Percentiles rank a stretch among this genome's conserved stretches.
Evolutionary conservation across 164 flowering plant species (phyloP).

Genomic region (Cinnamomum chago): DNA sequence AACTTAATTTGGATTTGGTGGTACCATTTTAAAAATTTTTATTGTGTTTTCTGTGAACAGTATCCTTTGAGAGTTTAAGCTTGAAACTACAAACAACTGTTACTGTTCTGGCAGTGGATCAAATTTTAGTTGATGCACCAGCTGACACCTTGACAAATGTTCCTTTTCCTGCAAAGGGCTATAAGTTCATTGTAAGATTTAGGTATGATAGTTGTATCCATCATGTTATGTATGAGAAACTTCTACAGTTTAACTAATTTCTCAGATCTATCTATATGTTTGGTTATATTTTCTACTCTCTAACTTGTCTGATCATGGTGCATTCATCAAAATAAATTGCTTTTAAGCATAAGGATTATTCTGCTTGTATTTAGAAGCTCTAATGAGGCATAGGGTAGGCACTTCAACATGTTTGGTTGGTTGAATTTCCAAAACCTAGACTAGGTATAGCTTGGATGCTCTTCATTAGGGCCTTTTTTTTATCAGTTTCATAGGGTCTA

Average conservation of each 20-base stretch:
- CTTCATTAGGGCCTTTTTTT: too few species aligned
- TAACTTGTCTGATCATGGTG: too few species aligned
- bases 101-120: conserved; percentile 40
- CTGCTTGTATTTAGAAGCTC: too few species aligned
- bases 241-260: not conserved
- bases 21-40: not conserved
- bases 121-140: conserved; percentile 56
- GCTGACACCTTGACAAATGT: conserved; percentile 61
- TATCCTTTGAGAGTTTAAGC: conserved; percentile 38
- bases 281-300: too few species aligned
- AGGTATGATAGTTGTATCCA: conserved; percentile 38
- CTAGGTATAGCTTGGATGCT: too few species aligned
- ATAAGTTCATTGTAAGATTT: conserved; percentile 59
- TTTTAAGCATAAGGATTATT: too few species aligned
- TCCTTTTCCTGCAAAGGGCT: conserved; percentile 66
- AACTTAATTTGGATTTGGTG: not conserved
- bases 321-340: too few species aligned
- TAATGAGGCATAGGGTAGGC: too few species aligned
- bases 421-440: too few species aligned
- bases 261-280: not conserved
- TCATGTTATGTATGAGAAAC: too few species aligned
- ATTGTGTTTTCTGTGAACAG: conserved; percentile 27
- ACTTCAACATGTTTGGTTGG: too few species aligned
- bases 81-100: conserved; percentile 56
- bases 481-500: too few species aligned